Evolutionary conservation across 257 asterid species (phyloP), one percentile per base, ranked within the genome.

Genomic region (Jacaranda copaia): DNA sequence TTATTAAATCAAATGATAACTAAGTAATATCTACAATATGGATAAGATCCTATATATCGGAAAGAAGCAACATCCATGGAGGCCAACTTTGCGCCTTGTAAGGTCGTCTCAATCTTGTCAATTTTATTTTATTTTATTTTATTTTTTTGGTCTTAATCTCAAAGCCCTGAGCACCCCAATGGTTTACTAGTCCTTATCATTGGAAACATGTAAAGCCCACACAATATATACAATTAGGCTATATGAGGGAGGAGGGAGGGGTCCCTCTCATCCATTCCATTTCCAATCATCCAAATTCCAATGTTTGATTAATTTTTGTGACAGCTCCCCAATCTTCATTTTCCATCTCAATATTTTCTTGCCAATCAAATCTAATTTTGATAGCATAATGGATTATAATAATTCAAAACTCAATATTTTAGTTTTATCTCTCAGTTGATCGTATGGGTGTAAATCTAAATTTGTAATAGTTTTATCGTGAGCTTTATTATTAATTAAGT

Each of bases 201-300:
- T 57, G 19, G 16, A 69, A 74, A 68, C 79, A 74, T 49, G 67
- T 8, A 46, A 65, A 63, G 58, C 4, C 18, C 53, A 72, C 82
- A 72, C 52, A 25, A 46, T 25, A 75, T 25, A 75, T 43, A 43
- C 6, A 62, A 57, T n/a, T 12, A 9, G 32, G 7, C 36, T n/a
- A 25, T 42, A 40, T 61, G 79, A 62, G 40, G 61, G 79, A 62
- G 40, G 61, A 74, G 72, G 32, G 32, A 25, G 32, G 32, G 73
- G 55, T 2, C 79, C 55, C 53, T 39, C 66, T 64, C 49, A 53
- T 64, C 56, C 73, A 65, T 65, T 36, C 68, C 42, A 53, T 40
- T 55, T 53, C 38, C 18, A 25, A 0, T 8, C 16, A 55, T 56
- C 65, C 53, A n/a, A n/a, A n/a, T n/a, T 39, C 18, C 12, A 53